Evolutionary conservation across 2,329 filamentous ascomycete species (phyloP), one percentile per base, ranked within the genome.

Genomic region (Trematosphaeria pertusa): DNA sequence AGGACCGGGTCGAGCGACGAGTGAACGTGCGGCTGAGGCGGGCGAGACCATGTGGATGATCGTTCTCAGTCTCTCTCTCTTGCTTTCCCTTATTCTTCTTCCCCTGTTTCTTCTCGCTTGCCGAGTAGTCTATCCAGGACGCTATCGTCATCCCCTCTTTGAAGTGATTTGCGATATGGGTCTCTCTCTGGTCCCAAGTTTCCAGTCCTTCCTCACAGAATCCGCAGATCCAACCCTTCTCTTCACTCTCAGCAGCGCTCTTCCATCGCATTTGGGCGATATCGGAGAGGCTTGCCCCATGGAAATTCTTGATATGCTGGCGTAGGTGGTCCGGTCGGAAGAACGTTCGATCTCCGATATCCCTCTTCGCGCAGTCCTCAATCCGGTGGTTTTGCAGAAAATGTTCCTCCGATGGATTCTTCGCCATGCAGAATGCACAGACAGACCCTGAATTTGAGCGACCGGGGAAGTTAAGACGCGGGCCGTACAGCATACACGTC

Each of bases 241-340:
- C 21, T 2, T 46, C 52, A 6, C 48, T 30, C 17, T 52, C 46
- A 1, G 50, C 53, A 11, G 49, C 56, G 31, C 31, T 60, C 40
- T 66, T 65, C 67, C 67, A 71, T 6, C 54, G 41, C n/a, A 61
- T 54, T 35, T 65, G 56, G 2, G 61, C 58, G 3, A 56, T 22
- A n/a, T 66, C 64, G 3, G 45, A 45, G 0, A 71, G 32, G 1
- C 53, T 54, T 0, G 57, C 48, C 22, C 52, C 55, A 38, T 70
- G 68, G 38, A 67, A 70, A 34, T 69, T 70, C 28, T 58, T 66
- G 11, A 66, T 57, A 22, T 70, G 67, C 37, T 70, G 67, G 4
- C 67, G 50, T 2, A 70, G 56, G 28, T 70, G 66, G 31, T 70
- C 67, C 1, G 67, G 67, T 15, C 68, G 48, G 22, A 60, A 56